Evolutionary conservation across 2,329 filamentous ascomycete species (phyloP).

Genomic region (Periconia macrospinosa): DNA sequence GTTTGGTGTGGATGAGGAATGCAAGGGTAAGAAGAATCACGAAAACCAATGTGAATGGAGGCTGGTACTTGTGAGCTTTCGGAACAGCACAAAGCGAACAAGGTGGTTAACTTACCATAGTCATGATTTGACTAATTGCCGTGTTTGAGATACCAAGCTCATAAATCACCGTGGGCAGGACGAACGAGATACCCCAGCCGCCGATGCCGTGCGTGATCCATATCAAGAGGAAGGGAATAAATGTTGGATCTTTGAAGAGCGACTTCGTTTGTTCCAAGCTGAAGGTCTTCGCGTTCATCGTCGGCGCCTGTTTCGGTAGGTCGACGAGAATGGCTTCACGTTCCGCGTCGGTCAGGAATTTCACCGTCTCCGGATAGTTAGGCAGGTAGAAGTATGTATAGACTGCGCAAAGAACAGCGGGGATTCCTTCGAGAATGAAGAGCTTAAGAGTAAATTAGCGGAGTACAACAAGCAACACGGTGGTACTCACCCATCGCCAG

Average conservation of each 20-base stretch:
- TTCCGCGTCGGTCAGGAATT: conserved; percentile 20
- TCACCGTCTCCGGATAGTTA: conserved; percentile 21
- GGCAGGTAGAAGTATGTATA: conserved; percentile 23
- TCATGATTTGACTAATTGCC: conserved; percentile 25
- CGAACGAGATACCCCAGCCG: conserved; percentile 26
- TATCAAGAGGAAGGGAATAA: conserved; percentile 26
- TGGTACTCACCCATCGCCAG: conserved; percentile 31
- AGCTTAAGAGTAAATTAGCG: conserved; percentile 11
- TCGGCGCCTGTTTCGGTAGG: conserved; percentile 22
- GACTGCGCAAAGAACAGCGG: conserved; percentile 15
- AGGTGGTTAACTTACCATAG: conserved; percentile 19
- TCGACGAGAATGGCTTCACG: conserved; percentile 17
- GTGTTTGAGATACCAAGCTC: conserved; percentile 20
- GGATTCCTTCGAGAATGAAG: conserved; percentile 26
- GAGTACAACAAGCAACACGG: background rate
- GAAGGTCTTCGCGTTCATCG: conserved; percentile 26
- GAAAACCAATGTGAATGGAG: conserved; percentile 24
- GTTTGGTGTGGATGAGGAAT: conserved; percentile 21
- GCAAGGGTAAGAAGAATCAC: conserved; percentile 20
- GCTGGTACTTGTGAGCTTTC: conserved; percentile 9
- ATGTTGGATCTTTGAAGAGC: conserved; percentile 20
- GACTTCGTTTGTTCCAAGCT: conserved; percentile 16
- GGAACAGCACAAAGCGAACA: background rate
- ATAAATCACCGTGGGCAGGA: conserved; percentile 18
- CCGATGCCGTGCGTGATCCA: conserved; percentile 27